Conservation (phyloP, 129 eudicot species). For the Pseudognaphalium luteoalbum region DNA sequence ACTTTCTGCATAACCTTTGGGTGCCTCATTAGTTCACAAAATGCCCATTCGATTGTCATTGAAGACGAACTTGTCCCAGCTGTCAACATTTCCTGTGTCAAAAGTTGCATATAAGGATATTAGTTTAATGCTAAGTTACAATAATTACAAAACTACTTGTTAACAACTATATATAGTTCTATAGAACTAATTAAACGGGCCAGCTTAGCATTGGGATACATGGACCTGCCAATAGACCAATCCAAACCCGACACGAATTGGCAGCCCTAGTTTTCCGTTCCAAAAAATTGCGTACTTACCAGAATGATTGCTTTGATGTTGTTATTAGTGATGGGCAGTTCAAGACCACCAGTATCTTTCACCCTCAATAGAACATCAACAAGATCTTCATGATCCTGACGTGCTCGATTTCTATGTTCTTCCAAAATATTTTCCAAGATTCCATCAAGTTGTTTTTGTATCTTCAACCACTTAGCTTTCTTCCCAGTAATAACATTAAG, state of each 20-base stretch:
- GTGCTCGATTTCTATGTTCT: slow-evolving; percentile 31
- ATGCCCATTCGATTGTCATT: slow-evolving; percentile 39
- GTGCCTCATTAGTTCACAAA: slow-evolving; percentile 43
- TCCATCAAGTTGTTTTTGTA: slow-evolving; percentile 36
- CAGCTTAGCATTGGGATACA: too few species aligned
- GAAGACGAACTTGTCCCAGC: slow-evolving; percentile 46
- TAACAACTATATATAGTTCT: too few species aligned
- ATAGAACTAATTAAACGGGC: too few species aligned
- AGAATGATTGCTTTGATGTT: slow-evolving; percentile 46
- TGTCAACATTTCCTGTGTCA: slow-evolving; percentile 38
- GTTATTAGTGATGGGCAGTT: slow-evolving; percentile 31
- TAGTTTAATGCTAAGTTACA: too few species aligned
- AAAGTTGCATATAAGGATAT: neutral
- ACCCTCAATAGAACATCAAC: slow-evolving; percentile 47
- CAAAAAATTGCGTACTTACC: slow-evolving; percentile 26
- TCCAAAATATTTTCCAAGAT: slow-evolving; percentile 35
- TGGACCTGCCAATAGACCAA: too few species aligned
- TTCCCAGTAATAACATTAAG: slow-evolving; percentile 26
- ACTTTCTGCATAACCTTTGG: slow-evolving; percentile 37
- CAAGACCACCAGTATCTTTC: slow-evolving; percentile 32
- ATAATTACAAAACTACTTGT: too few species aligned
- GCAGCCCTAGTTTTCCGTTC: neutral
- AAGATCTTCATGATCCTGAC: slow-evolving; percentile 31
- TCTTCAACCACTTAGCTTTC: slow-evolving; percentile 32
- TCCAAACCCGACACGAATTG: too few species aligned